Conservation (phyloP, 495 filamentous ascomycete genomes). For the Penicillium nucicola region DNA sequence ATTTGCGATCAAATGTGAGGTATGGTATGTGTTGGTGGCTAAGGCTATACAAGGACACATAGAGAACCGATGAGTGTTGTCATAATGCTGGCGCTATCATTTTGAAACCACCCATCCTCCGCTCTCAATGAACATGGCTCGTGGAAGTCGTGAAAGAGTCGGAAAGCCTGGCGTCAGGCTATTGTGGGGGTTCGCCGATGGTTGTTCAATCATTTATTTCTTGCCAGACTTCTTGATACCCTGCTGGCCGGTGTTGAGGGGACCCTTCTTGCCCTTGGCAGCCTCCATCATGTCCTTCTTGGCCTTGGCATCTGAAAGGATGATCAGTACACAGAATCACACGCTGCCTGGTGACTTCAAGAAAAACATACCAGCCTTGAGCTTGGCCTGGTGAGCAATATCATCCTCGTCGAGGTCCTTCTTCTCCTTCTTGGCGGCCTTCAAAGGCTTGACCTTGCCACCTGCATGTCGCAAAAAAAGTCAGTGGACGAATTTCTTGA, state of each 20-base stretch:
- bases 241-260: conserved; percentile 71
- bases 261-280: conserved; percentile 54
- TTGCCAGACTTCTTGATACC: conserved; percentile 92
- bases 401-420: conserved; percentile 78
- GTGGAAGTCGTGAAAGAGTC: conserved; percentile 31
- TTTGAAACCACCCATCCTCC: conserved; percentile 4
- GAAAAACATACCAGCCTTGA: conserved; percentile 58
- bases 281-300: conserved; percentile 70
- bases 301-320: conserved; percentile 64
- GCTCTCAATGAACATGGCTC: conserved; percentile 27
- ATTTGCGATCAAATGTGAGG: conserved; percentile 7
- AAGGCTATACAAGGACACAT: conserved; percentile 4
- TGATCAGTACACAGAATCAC: not conserved
- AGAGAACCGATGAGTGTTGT: not conserved
- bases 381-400: conserved; percentile 69
- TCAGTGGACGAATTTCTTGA: conserved; percentile 1
- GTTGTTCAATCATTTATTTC: conserved; percentile 52
- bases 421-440: conserved; percentile 72
- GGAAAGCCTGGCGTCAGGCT: not conserved
- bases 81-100: conserved; percentile 1
- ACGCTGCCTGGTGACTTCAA: not conserved
- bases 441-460: conserved; percentile 83
- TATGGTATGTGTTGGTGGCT: conserved; percentile 4
- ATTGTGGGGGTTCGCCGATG: not conserved
- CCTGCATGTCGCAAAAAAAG: conserved; percentile 41